A percentile compares a stretch with the other conserved stretches of the same genome.
phyloP scores from a whole-genome alignment of 2,329 filamentous ascomycete species.

The Colletotrichum sp. region DNA sequence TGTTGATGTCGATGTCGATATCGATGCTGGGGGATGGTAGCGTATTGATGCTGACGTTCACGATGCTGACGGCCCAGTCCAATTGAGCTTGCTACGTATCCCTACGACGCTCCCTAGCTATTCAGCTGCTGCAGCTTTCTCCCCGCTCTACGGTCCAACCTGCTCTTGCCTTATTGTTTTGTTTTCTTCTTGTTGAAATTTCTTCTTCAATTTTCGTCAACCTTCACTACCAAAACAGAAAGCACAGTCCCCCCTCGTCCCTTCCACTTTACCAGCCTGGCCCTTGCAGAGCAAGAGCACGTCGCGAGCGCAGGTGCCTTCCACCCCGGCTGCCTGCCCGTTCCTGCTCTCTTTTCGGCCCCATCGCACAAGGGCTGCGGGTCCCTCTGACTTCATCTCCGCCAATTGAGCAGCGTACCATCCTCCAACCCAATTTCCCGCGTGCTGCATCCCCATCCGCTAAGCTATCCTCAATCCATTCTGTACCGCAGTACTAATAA shows the following conservation, averaged over 20 bases:
- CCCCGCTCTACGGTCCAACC: not conserved
- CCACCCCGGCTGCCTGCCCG: not conserved
- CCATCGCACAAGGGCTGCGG: not conserved
- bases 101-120: not conserved
- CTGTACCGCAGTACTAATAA: not conserved
- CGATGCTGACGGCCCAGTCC: not conserved
- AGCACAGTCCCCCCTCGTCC: not conserved
- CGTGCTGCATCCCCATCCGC: not conserved
- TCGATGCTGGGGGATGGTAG: too few species aligned
- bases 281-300: not conserved
- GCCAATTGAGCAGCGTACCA: slow-evolving; percentile 9
- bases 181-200: not conserved
- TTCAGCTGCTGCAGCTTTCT: not conserved
- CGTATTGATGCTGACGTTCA: not conserved
- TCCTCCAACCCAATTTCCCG: slow-evolving; percentile 17
- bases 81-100: not conserved
- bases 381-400: slow-evolving; percentile 13
- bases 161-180: not conserved
- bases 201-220: not conserved
- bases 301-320: not conserved
- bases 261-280: not conserved
- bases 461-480: not conserved
- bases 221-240: not conserved
- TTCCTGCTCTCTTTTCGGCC: not conserved
- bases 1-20: not conserved